Evolutionary conservation across 352 stramenopile genomes (phyloP), one percentile per base, ranked within the genome.

Genomic region (Globisporangium apiculatum): DNA sequence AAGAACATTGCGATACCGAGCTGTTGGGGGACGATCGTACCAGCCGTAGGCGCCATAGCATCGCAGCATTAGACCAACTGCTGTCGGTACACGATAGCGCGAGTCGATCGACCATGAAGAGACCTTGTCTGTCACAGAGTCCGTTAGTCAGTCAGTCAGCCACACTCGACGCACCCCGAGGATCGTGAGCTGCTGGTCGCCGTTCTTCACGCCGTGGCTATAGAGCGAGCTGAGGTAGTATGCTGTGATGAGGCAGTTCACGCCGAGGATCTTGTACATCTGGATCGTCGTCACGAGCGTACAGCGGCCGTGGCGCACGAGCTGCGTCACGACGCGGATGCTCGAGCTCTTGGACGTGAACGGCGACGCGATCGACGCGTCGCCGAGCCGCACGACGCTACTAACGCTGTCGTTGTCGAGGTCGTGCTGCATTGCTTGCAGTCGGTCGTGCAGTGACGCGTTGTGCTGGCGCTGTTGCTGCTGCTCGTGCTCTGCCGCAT

Each of bases 231-330:
- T 97, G 36, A 99, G 69, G 53, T 96, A 93, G 64, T 97, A 97
- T 35, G 94, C 92, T 51, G 88, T 97, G 31, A 97, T 89, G 2
- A 98, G 65, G 66, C 95, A 98, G 72, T 98, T 97, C 7, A 99
- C 73, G 41, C 87, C 91, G 38, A 98, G 67, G 46, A 98, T 83
- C 72, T 97, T 97, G 73, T 94, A 98, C 75, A 93, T 95, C 74
- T 98, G 94, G 66, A 97, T 86, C 62, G 91, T 98, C 41, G 85
- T 99, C n/a, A 98, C 94, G 43, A 98, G 80, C 36, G 89, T 98
- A 61, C 96, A 98, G 46, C 96, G 73, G 14, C 94, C 95, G 67
- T 99, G 96, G 55, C 93, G 86, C 15, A 98, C 64, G 18, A 99
- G 87, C 53, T 98, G 82, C 52, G 97, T 89, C 49, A 66, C 66